phyloP scores from a whole-genome alignment of 2,329 filamentous ascomycete genomes.

The Trichoderma lentiforme region DNA sequence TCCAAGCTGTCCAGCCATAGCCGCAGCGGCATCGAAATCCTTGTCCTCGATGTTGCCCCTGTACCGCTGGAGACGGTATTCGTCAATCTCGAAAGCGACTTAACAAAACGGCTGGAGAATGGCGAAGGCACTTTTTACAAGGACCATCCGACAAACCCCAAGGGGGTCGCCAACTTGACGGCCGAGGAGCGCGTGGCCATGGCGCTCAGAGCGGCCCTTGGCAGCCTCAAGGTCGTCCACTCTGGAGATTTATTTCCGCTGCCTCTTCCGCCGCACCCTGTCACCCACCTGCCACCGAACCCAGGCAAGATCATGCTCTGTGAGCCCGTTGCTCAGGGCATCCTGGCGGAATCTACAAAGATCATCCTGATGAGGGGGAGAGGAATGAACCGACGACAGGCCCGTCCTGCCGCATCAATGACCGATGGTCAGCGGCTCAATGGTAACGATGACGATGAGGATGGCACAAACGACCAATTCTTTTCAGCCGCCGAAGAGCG shows the following conservation, averaged over 20 bases:
- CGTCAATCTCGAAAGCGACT: conserved; percentile 77
- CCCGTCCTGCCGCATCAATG: conserved; percentile 46
- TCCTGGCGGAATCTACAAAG: conserved; percentile 72
- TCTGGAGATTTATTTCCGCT: conserved; percentile 75
- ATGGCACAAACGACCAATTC: conserved; percentile 86
- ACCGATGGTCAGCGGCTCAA: conserved; percentile 45
- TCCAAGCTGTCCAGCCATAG: conserved; percentile 71
- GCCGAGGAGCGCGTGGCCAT: conserved; percentile 58
- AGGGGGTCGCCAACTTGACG: conserved; percentile 34
- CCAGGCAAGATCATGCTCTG: conserved; percentile 89
- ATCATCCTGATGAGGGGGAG: conserved; percentile 73
- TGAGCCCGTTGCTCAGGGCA: conserved; percentile 87
- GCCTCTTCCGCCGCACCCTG: conserved; percentile 76
- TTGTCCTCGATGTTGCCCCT: conserved; percentile 76
- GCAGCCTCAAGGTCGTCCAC: conserved; percentile 73
- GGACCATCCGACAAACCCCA: conserved; percentile 45
- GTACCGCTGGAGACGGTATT: conserved; percentile 81
- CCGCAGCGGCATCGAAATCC: conserved; percentile 77
- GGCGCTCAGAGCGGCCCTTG: conserved; percentile 71
- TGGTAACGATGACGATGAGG: conserved; percentile 60
- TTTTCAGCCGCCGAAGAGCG: conserved; percentile 87
- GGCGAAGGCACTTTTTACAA: conserved; percentile 79
- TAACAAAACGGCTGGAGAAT: conserved; percentile 75
- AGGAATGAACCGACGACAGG: conserved; percentile 49
- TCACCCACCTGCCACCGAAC: conserved; percentile 79